Conservation (phyloP, 495 filamentous ascomycete genomes). For the Aspergillus biplanus region DNA sequence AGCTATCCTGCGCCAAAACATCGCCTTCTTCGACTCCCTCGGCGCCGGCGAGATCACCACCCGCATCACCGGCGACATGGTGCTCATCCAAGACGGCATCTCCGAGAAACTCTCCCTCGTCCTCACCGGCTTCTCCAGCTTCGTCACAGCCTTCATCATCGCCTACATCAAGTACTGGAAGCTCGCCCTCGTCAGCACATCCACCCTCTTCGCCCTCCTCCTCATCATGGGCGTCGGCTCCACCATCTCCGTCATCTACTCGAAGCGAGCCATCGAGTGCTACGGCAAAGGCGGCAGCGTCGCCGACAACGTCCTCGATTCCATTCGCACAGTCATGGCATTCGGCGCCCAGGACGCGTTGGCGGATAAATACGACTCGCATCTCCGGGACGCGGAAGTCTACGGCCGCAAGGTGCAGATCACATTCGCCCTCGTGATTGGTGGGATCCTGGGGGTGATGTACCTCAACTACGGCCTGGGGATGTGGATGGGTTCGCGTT, state of each 20-base stretch:
- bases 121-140: constrained; percentile 72
- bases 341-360: constrained; percentile 91
- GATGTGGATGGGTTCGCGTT: constrained; percentile 92
- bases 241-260: constrained; percentile 73
- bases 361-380: constrained; percentile 76
- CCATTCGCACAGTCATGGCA: constrained; percentile 85
- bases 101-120: constrained; percentile 86
- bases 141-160: constrained; percentile 86
- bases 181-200: constrained; percentile 78
- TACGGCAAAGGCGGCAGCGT: constrained; percentile 84
- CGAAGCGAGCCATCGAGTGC: constrained; percentile 70
- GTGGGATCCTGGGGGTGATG: constrained; percentile 75
- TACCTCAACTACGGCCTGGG: constrained; percentile 91
- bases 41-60: constrained; percentile 92
- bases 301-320: constrained; percentile 94
- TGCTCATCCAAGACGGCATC: constrained; percentile 83
- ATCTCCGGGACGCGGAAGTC: constrained; percentile 70
- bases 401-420: constrained; percentile 76
- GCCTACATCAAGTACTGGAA: constrained; percentile 86
- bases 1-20: constrained; percentile 86
- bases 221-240: constrained; percentile 73
- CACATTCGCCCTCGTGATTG: constrained; percentile 74
- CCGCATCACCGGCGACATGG: constrained; percentile 87
- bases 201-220: constrained; percentile 71
- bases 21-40: constrained; percentile 89